phyloP scores from a whole-genome alignment of 116 monocot genomes.

The Cymodocea nodosa region DNA sequence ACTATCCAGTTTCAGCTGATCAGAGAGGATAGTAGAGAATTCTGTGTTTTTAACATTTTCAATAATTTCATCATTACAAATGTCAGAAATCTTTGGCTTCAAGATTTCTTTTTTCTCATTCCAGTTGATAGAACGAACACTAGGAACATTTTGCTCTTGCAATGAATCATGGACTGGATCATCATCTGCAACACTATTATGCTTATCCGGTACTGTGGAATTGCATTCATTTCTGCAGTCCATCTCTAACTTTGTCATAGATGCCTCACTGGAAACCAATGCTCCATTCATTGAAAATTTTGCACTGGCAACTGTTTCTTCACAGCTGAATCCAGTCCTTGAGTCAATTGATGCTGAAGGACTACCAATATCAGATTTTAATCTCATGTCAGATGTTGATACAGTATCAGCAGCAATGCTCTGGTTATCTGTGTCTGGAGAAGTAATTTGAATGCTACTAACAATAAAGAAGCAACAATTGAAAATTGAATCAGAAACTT shows the following conservation, averaged over 20 bases:
- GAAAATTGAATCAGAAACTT: neutral
- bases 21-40: constrained; percentile 8
- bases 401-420: constrained; percentile 35
- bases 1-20: constrained; percentile 9
- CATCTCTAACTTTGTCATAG: neutral
- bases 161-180: constrained; percentile 15
- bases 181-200: constrained; percentile 5
- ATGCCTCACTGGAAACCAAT: constrained; percentile 15
- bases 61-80: constrained; percentile 21
- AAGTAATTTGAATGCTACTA: constrained; percentile 37
- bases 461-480: neutral
- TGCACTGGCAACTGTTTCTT: constrained; percentile 31
- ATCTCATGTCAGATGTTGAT: constrained; percentile 32
- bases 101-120: constrained; percentile 75
- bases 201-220: constrained; percentile 18
- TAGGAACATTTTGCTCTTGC: constrained; percentile 15
- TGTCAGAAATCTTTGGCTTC: constrained; percentile 19
- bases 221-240: constrained; percentile 3
- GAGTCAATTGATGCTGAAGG: constrained; percentile 53
- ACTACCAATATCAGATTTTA: constrained; percentile 46
- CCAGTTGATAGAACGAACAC: constrained; percentile 57
- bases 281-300: constrained; percentile 25
- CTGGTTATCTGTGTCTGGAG: constrained; percentile 38
- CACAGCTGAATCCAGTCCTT: constrained; percentile 29
- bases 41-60: constrained; percentile 21